phyloP scores from a whole-genome alignment of 768 basidiomycete genomes.

The Sistotremastrum niveocremeum region DNA sequence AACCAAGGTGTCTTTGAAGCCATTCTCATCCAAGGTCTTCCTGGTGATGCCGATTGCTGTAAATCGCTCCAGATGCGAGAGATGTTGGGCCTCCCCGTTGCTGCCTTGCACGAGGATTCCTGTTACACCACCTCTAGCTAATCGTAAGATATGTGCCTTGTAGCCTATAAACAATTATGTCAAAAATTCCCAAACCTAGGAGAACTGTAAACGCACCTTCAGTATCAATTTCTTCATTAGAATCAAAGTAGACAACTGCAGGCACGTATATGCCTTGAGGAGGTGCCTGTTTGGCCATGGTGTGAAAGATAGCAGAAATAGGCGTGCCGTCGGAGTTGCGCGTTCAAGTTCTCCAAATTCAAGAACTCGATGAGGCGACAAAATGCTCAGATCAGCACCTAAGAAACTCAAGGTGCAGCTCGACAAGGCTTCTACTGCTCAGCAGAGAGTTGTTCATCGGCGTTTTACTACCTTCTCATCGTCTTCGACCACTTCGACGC shows the following conservation, averaged over 20 bases:
- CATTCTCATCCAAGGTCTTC: constrained; percentile 56
- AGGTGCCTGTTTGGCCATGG: constrained; percentile 27
- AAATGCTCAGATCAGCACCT: too few species aligned
- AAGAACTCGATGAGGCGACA: too few species aligned
- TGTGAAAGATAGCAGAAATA: neutral
- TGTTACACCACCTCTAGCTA: constrained; percentile 64
- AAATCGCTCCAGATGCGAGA: constrained; percentile 60
- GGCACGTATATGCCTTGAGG: constrained; percentile 67
- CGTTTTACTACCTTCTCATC: constrained; percentile 46
- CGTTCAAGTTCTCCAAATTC: neutral
- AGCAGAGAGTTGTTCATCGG: constrained; percentile 32
- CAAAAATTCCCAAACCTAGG: too few species aligned
- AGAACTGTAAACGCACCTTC: too few species aligned
- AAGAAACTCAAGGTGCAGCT: too few species aligned
- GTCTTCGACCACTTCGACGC: constrained; percentile 18
- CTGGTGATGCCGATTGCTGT: constrained; percentile 50
- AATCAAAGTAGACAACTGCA: constrained; percentile 59
- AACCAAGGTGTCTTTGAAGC: constrained; percentile 51
- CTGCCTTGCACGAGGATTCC: constrained; percentile 64
- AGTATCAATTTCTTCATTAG: constrained; percentile 54
- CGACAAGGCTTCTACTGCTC: too few species aligned
- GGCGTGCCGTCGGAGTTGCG: neutral
- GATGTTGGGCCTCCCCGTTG: constrained; percentile 65
- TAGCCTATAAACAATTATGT: constrained; percentile 24
- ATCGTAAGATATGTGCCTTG: constrained; percentile 54